These are phyloP conservation scores for Sphaerulina vaccinii DNA, from an alignment of 2,329 filamentous ascomycete species.

Conservation along the genomic window DNA sequence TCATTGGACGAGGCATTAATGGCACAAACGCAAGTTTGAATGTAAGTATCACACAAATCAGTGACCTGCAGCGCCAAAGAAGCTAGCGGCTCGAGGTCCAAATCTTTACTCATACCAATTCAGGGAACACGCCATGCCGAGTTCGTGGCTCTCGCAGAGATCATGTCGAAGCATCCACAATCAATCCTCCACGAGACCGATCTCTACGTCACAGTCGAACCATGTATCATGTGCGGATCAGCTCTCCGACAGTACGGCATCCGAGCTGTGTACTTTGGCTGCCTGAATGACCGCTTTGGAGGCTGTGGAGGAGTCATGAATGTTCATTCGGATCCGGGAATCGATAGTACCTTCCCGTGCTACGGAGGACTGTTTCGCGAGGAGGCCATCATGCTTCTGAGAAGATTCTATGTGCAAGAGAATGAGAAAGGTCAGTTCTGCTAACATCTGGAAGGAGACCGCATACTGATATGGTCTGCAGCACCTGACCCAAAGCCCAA, in stretches of 20 bases:
- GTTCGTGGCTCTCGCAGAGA: slow-evolving; percentile 76
- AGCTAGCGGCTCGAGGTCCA: not conserved
- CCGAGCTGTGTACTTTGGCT: slow-evolving; percentile 89
- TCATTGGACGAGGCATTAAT: slow-evolving; percentile 93
- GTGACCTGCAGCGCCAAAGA: too few species aligned
- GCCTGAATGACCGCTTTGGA: slow-evolving; percentile 93
- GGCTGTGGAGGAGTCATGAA: slow-evolving; percentile 91
- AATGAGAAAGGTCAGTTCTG: slow-evolving; percentile 74
- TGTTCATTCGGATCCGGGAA: slow-evolving; percentile 71
- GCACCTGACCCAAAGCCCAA: slow-evolving; percentile 65
- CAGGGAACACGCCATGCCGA: slow-evolving; percentile 92
- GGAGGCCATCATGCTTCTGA: slow-evolving; percentile 86
- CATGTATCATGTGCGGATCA: slow-evolving; percentile 98
- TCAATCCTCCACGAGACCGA: slow-evolving; percentile 70
- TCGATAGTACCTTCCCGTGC: slow-evolving; percentile 77
- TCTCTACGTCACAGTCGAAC: slow-evolving; percentile 96
- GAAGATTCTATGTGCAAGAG: slow-evolving; percentile 96
- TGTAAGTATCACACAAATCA: slow-evolving; percentile 37
- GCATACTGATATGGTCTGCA: slow-evolving; percentile 29
- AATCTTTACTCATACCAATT: not conserved
- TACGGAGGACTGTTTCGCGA: slow-evolving; percentile 85
- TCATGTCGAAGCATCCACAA: slow-evolving; percentile 63
- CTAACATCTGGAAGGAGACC: not conserved
- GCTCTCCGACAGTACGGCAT: slow-evolving; percentile 85
- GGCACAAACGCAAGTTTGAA: slow-evolving; percentile 87